Base-by-base conservation (phyloP, 208 protist genomes). In the Porcisia deanei region DNA sequence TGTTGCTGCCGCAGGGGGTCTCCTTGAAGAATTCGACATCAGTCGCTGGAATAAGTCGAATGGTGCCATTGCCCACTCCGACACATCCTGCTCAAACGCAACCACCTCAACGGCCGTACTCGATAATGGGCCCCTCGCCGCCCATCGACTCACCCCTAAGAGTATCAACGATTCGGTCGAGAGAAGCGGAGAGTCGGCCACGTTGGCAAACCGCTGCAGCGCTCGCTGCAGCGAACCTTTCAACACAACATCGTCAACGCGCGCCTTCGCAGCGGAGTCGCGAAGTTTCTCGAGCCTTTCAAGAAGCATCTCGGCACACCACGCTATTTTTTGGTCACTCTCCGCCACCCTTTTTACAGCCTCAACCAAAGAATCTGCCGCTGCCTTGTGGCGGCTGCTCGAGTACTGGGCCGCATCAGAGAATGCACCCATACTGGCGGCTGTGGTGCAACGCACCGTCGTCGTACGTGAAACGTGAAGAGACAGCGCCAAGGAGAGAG, bases 401-500 rank as follows among this genome's bases (percentile, higher is more conserved):
- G 0, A 1, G 57, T 75, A 12, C 1, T 30, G 9, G 22, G 16
- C 6, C 39, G 54, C 52, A 5, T 60, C 18, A 8, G 14, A 4
- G 25, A 45, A 22, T 10, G 3, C 30, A 10, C 14, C 58, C 45
- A 20, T 34, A 47, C 25, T 55, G 18, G 65, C 65, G 4, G 30
- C 45, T 18, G 25, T 7, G 18, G n/a, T n/a, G 22, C 41, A 55
- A 9, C 30, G 45, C 3, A 20, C 8, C 65, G 34, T 37, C 47
- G 47, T 57, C 65, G 34, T 30, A 58, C 52, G 67, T 41, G 67
- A 3, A 25, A 77, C 41, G 3, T 68, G 78, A 49, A 82, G 58
- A 39, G 83, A 79, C 52, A 90, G 63, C 55, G 85, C 75, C 20
- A 96, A 5, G 14, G 91, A 75, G 14, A 92, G 78, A 30, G 82